Base-by-base conservation (phyloP, 2,329 filamentous ascomycete genomes). In the Capronia epimyces region DNA sequence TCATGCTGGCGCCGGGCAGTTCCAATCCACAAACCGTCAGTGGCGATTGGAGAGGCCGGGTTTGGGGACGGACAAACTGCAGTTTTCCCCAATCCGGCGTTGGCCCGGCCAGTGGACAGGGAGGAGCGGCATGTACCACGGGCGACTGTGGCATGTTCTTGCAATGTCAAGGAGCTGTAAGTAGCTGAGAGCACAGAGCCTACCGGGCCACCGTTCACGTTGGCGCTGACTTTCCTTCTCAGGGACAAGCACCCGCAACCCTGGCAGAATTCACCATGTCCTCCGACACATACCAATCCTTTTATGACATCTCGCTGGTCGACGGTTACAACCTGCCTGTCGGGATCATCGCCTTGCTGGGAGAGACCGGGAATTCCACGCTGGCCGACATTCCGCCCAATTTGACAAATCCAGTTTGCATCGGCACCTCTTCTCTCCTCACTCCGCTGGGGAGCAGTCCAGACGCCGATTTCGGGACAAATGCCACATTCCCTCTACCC, bases 31-130 rank as follows among this genome's bases (percentile, higher is more conserved):
- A 62, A 46, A 81, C 76, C 46, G 86, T 93, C 20, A 79, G 82
- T 9, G 72, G 78, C 43, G 80, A 88, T 59, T 94, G 87, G 88
- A 83, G 87, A 64, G 88, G 88, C 8, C 80, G 88, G 47, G 74
- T 93, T 22, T 93, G 87, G 88, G 88, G 83, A 10, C 76, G 88
- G 47, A 91, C 87, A 15, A 93, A 93, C 64, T 94, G 88, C 70
- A 86, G 79, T 32, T 88, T 89, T 66, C 81, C 83, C 60, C 73
- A 73, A 13, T 76, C 81, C 42, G 84, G 83, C 1, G 81, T 75
- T 45, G 72, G 68, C n/a, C 69, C 76, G 16, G 67, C 69, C 18
- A 71, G 70, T 25, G 66, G 71, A 59, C 73, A 72, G 29, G 64
- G 66, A n/a, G 73, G 75, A 7, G 69, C 67, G 37, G 82, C 84